A percentile compares a stretch with the other conserved stretches of the same genome.
Evolutionary conservation across 2,329 filamentous ascomycete genomes (phyloP).

Genomic region (Zopfia rhizophila): DNA sequence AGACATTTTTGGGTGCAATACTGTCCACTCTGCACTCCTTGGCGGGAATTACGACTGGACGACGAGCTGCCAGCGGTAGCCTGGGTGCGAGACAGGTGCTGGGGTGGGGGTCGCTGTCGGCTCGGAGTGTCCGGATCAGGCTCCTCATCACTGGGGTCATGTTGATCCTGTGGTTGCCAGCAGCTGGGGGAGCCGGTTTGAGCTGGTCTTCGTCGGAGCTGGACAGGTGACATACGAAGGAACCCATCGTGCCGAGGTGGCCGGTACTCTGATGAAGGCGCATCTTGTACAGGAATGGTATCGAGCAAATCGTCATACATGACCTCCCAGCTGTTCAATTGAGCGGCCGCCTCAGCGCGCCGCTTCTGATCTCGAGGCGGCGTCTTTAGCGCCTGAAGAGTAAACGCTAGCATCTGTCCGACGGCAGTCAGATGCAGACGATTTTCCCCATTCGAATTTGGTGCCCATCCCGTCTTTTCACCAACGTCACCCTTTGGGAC

Average conservation of each 20-base stretch:
- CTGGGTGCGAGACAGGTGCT: conserved; percentile 9
- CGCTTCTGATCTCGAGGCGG: conserved; percentile 12
- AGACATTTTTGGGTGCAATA: conserved; percentile 30
- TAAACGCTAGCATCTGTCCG: conserved; percentile 27
- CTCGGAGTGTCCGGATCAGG: conserved; percentile 19
- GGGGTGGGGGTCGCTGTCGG: conserved; percentile 11
- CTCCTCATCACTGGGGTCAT: conserved; percentile 18
- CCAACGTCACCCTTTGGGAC: conserved; percentile 40
- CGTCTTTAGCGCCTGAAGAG: conserved; percentile 21
- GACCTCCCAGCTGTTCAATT: conserved; percentile 25
- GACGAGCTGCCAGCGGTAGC: conserved; percentile 10
- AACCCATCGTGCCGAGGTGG: conserved; percentile 17
- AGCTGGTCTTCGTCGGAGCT: conserved; percentile 18
- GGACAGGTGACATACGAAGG: conserved; percentile 25
- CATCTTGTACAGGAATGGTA: conserved; percentile 20
- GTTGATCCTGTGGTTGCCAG: conserved; percentile 13
- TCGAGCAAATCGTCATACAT: conserved; percentile 25
- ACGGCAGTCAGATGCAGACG: conserved; percentile 25
- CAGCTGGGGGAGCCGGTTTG: conserved; percentile 15
- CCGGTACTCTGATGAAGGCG: conserved; percentile 28
- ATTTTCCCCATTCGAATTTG: conserved; percentile 13
- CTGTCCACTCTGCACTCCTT: conserved; percentile 16
- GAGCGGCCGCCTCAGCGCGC: conserved; percentile 12
- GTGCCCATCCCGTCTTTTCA: conserved; percentile 27
- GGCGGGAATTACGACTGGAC: conserved; percentile 1